Evolutionary conservation across 2,329 filamentous ascomycete species (phyloP), one percentile per base, ranked within the genome.

Genomic region (Rugonectria rugulosa): DNA sequence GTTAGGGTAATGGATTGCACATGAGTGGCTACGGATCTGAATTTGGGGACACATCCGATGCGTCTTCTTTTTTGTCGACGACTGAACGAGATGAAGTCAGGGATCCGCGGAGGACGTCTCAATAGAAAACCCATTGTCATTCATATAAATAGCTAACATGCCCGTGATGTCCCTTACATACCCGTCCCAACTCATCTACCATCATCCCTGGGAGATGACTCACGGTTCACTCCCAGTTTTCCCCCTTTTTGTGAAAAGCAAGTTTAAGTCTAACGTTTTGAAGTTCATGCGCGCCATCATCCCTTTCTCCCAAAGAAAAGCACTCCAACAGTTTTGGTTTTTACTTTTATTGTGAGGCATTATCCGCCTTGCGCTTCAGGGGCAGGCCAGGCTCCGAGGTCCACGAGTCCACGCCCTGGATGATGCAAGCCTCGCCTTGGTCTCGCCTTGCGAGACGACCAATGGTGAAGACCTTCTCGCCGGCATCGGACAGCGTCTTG

Each of bases 401-500:
- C 74, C 74, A 76, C 2, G 68, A 65, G 14, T 74, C 72, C 5
- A 76, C 60, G 21, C 69, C 70, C 23, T 68, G 66, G 9, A 77
- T 67, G 5, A 70, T 59, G 53, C 73, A 75, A 24, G 71, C 74
- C 42, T 68, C 65, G 37, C 68, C 72, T 9, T 70, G 75, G 10
- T 77, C 77, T 65, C 87, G 83, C 60, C 80, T 74, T 34, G 88
- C 81, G 60, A 99, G 79, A 68, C 79, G 82, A 14, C 94, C 95
- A 57, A 98, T 86, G 21, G 77, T 81, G 70, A 84, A 92, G 4
- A 96, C 91, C 55, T 79, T 88, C 81, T 97, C 93, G 2, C 62
- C 63, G 14, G 84, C 81, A 21, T 77, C 79, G 67, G 86, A 80
- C 19, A 97, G 77, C 38, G 84, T 77, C 47, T 79, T 74, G 17